These are phyloP conservation scores for Tremella mesenterica DNA, from an alignment of 768 basidiomycete species.

Conservation along the genomic window DNA sequence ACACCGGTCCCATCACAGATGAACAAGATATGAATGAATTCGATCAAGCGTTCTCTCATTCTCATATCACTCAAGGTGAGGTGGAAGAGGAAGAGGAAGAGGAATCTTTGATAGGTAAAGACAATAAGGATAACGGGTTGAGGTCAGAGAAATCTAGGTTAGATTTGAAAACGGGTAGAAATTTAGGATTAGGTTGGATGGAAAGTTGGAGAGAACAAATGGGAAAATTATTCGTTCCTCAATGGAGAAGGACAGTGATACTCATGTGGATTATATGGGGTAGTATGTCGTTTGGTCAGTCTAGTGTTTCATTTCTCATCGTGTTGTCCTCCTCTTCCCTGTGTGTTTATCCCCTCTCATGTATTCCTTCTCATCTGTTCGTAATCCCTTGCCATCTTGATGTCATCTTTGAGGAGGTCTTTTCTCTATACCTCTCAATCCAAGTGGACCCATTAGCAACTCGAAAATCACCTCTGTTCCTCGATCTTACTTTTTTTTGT, in stretches of 20 bases:
- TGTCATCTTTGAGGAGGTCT: too few relatives aligned
- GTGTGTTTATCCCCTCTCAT: too few relatives aligned
- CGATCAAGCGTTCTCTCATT: conserved; percentile 21
- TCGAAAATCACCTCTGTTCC: too few relatives aligned
- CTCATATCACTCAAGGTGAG: not conserved
- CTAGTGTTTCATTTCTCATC: conserved; percentile 2
- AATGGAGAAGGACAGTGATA: conserved; percentile 40
- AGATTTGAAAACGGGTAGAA: conserved; percentile 2
- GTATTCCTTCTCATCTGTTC: too few relatives aligned
- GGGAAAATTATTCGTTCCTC: conserved; percentile 31
- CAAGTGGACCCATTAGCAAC: too few relatives aligned
- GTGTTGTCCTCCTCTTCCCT: too few relatives aligned
- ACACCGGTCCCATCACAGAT: conserved; percentile 13
- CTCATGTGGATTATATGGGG: conserved; percentile 45
- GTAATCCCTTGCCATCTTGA: not conserved
- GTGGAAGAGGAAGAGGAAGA: conserved; percentile 5
- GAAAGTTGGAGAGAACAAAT: conserved; percentile 30
- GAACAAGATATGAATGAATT: conserved; percentile 18
- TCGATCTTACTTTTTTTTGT: too few relatives aligned
- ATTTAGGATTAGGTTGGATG: conserved; percentile 18
- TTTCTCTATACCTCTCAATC: too few relatives aligned
- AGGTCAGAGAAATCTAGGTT: not conserved
- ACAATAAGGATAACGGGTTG: conserved; percentile 4
- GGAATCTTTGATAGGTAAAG: conserved; percentile 1
- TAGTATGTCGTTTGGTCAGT: conserved; percentile 39